Evolutionary conservation across 2,329 filamentous ascomycete species (phyloP).

Genomic region (Trichoderma arundinaceum): DNA sequence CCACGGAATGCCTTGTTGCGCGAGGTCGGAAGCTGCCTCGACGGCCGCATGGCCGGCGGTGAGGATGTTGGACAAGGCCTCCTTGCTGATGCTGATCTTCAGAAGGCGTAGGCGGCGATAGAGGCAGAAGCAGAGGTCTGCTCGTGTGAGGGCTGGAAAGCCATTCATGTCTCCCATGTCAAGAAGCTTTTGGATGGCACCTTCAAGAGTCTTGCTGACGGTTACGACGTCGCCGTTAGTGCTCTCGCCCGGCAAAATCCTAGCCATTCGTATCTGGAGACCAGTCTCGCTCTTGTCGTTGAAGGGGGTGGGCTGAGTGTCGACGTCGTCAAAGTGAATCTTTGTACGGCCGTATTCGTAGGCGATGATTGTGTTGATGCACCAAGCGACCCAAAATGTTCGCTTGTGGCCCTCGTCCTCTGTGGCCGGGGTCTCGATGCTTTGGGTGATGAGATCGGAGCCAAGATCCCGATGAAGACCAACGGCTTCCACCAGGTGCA

Average conservation of each 20-base stretch:
- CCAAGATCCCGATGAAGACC: constrained; percentile 33
- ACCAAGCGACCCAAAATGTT: constrained; percentile 33
- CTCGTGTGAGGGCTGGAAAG: constrained; percentile 30
- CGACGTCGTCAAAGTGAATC: constrained; percentile 17
- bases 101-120: constrained; percentile 29
- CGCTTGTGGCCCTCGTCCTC: constrained; percentile 32
- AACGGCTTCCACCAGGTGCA: constrained; percentile 33
- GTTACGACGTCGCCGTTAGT: neutral
- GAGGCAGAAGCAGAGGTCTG: constrained; percentile 31
- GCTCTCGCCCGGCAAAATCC: neutral
- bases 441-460: neutral
- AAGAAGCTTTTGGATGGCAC: constrained; percentile 16
- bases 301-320: neutral
- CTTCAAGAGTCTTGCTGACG: constrained; percentile 26
- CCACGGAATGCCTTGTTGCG: constrained; percentile 29
- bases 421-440: neutral
- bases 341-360: constrained; percentile 32
- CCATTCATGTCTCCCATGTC: constrained; percentile 10
- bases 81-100: constrained; percentile 20
- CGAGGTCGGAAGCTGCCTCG: constrained; percentile 13
- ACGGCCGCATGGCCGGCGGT: neutral
- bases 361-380: constrained; percentile 32
- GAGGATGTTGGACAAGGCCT: constrained; percentile 10
- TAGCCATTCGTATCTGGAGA: constrained; percentile 16
- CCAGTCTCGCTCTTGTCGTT: neutral